Evolutionary conservation across 805 yeast species (phyloP), one percentile per base, ranked within the genome.

Genomic region (Dipodascopsis uninucleata): DNA sequence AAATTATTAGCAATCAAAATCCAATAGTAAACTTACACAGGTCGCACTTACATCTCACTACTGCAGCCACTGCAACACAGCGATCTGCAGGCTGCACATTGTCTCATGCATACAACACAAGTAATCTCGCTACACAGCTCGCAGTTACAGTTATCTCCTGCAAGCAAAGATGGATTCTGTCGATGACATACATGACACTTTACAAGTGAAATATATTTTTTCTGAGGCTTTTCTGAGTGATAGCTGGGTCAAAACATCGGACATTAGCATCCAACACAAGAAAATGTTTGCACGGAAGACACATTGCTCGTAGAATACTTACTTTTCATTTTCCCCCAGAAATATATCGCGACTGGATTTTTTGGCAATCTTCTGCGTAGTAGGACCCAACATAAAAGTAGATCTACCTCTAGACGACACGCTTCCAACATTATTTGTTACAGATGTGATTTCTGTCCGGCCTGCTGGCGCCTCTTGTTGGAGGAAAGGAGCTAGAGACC

Each of bases 51-150:
- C 55, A 28, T 28, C 14, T 50, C 53, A 25, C 40, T 38, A 23
- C 52, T 39, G 39, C 55, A 50, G n/a, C 25, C 23, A 14, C 55
- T 42, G 32, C 55, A 50, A 39, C 55, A 48, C 8, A 50, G 23
- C 14, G 55, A 31, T 10, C 53, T 48, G 38, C 55, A 50, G 20
- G 31, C 31, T 9, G 40, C 45, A 32, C 55, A 50, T 22, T 50
- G 55, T 8, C 55, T 45, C 45, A 48, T 47, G 28, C 55, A 50
- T 12, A 50, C 32, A 12, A 50, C 7, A 28, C 55, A 50, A 2
- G 55, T 50, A n/a, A 36, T 25, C 8, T 36, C 42, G 7, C 23
- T 35, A 28, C 55, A 50, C 6, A 42, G 18, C 10, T 48, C 55
- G 29, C 55, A 50, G 23, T 39, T 46, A 22, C 53, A 28, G 22